Evolutionary conservation across 768 basidiomycete genomes (phyloP).

Genomic region (Leccinum aurantiacum): DNA sequence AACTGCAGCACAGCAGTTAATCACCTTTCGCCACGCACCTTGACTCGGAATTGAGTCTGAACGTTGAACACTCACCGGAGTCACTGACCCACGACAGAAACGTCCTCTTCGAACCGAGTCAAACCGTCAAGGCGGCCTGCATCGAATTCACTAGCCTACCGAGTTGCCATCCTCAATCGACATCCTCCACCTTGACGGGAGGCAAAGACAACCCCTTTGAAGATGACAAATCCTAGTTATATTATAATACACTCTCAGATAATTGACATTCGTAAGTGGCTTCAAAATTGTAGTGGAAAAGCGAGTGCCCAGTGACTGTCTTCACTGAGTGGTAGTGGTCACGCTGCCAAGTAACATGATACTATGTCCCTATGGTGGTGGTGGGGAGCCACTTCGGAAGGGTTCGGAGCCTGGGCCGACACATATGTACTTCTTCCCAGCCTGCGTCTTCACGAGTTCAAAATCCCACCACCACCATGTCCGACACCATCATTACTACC

Average conservation of each 20-base stretch:
- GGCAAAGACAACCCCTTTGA: not conserved
- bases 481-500: conserved; percentile 12
- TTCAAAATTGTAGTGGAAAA: not conserved
- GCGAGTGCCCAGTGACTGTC: not conserved
- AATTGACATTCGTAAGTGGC: not conserved
- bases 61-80: no score
- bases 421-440: not conserved
- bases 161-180: no score
- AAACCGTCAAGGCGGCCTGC: no score
- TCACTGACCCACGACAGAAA: no score
- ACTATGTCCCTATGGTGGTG: not conserved
- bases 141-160: no score
- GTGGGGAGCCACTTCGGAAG: no score
- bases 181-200: no score
- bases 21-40: no score
- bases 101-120: no score
- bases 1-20: no score
- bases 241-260: not conserved
- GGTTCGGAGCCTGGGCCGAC: not conserved
- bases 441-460: not conserved
- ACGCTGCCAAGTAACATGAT: not conserved
- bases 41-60: no score
- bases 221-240: not conserved
- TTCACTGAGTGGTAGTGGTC: not conserved
- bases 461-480: conserved; percentile 14